phyloP scores from a whole-genome alignment of 2,329 filamentous ascomycete species.

The Bipolaris cookei region DNA sequence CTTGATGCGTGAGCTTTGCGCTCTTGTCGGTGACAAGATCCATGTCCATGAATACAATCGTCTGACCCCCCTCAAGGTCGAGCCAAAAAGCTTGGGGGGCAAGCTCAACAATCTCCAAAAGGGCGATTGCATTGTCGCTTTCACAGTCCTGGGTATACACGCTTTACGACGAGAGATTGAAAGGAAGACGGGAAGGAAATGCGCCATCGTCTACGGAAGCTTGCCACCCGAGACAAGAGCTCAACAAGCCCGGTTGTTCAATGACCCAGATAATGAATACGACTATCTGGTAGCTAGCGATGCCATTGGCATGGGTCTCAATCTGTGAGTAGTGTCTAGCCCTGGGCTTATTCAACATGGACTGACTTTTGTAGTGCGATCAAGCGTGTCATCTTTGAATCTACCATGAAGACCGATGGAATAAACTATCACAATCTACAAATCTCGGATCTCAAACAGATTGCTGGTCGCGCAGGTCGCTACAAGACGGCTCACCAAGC shows the following conservation, averaged over 20 bases:
- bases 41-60: constrained; percentile 83
- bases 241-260: constrained; percentile 90
- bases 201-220: constrained; percentile 91
- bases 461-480: constrained; percentile 88
- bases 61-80: constrained; percentile 76
- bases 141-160: constrained; percentile 83
- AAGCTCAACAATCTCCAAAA: constrained; percentile 76
- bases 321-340: constrained; percentile 65
- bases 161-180: constrained; percentile 80
- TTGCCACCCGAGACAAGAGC: constrained; percentile 91
- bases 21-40: constrained; percentile 79
- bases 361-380: constrained; percentile 63
- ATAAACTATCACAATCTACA: constrained; percentile 63
- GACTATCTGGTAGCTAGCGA: constrained; percentile 93
- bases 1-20: constrained; percentile 77
- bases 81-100: constrained; percentile 66
- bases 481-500: constrained; percentile 74
- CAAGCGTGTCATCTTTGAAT: constrained; percentile 87
- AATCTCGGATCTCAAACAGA: constrained; percentile 88
- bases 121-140: constrained; percentile 88
- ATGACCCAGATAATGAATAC: constrained; percentile 93
- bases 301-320: constrained; percentile 96
- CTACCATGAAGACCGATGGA: constrained; percentile 74
- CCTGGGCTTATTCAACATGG: not conserved
- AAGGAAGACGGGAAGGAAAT: constrained; percentile 73